Evolutionary conservation across 352 stramenopile species (phyloP), one percentile per base, ranked within the genome.

Genomic region (Phytophthora sp.): DNA sequence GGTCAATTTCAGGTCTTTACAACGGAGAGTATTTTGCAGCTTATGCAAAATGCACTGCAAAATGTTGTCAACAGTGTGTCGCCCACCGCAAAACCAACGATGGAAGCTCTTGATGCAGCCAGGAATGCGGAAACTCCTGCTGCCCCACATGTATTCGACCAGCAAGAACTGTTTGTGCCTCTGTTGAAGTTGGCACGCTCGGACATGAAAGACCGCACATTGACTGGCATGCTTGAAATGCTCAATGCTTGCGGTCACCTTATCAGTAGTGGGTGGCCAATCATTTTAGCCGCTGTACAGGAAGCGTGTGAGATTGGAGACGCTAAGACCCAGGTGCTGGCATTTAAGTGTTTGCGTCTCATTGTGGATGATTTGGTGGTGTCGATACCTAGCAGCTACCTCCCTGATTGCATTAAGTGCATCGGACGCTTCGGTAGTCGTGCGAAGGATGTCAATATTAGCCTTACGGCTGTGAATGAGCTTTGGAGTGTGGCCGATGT

Each of bases 381-480:
- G 7, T 82, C 88, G 27, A 87, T 98, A 24, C 83, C 90, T 1
- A 75, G 72, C 23, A 69, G 54, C 59, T 84, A 94, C 62, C 54
- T 95, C 31, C 76, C 73, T 9, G 66, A 89, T 57, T 93, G 83
- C 66, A 83, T 98, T 24, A 75, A 94, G 48, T 99, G 96, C 67
- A 98, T 98, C 60, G 94, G 93, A 0, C 84, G 89, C 4, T 99
- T 99, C 76, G 96, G 92, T 4, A 87, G 78, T 39, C 92, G 93
- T 50, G 83, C 84, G 6, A 97, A 98, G 57, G 96, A 99, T 76
- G 89, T 99, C 31, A 99, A 99, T 69, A 98, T 98, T 43, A 98
- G 95, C 58, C 84, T 99, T 9, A 99, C 97, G 2, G 95, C 96
- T 1, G 97, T 98, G 62, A 98, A 98, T 58, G 95, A 98, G 58